These are phyloP conservation scores for Ustilago sp. DNA, from an alignment of 1,284 basidiomycete species.

Conservation along the genomic window DNA sequence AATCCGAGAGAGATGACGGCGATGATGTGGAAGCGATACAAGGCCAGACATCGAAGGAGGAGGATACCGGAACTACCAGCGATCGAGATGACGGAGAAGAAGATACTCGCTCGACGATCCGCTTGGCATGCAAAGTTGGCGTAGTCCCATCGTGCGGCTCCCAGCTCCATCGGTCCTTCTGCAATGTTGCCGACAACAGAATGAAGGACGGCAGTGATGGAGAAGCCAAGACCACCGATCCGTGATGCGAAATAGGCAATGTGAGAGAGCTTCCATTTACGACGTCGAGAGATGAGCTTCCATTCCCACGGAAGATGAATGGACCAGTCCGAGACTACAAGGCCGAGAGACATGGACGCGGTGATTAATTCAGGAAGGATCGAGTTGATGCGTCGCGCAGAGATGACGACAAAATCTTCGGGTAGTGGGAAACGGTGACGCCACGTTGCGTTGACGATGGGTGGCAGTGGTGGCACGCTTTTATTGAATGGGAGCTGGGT, in stretches of 20 bases:
- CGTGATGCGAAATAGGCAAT: conserved; percentile 53
- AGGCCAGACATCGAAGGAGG: conserved; percentile 42
- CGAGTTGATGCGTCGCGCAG: conserved; percentile 41
- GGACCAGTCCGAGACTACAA: conserved; percentile 52
- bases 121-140: conserved; percentile 47
- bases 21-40: conserved; percentile 44
- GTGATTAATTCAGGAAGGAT: conserved; percentile 43
- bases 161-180: conserved; percentile 30
- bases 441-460: conserved; percentile 23
- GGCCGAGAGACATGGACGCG: conserved; percentile 41
- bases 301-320: conserved; percentile 52
- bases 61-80: conserved; percentile 51
- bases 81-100: conserved; percentile 46
- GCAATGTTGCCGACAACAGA: conserved; percentile 40
- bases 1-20: conserved; percentile 38
- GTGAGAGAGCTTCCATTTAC: conserved; percentile 53
- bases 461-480: conserved; percentile 15
- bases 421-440: conserved; percentile 8
- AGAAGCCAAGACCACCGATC: conserved; percentile 41
- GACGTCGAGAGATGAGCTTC: conserved; percentile 38
- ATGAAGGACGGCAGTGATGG: conserved; percentile 38
- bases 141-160: conserved; percentile 40
- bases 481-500: conserved; percentile 21
- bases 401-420: conserved; percentile 44
- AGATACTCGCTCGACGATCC: conserved; percentile 36